phyloP scores from a whole-genome alignment of 768 basidiomycete genomes.

The Mycena sanguinolenta region DNA sequence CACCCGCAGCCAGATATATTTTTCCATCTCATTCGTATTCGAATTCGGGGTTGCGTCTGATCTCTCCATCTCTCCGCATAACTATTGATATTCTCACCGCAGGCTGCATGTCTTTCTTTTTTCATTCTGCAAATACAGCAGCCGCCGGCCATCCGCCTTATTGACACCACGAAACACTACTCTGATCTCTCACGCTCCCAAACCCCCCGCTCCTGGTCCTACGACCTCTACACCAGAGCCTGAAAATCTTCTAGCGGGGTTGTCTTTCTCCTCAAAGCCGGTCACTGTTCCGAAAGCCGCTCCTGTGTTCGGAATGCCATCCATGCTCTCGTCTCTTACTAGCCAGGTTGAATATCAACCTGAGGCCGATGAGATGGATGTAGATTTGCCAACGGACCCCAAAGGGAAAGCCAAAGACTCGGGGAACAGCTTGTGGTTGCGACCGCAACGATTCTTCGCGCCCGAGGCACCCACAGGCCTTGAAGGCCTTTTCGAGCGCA shows the following conservation, averaged over 20 bases:
- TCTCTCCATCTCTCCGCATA: slow-evolving; percentile 4
- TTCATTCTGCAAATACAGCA: slow-evolving; percentile 72
- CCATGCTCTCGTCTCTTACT: slow-evolving; percentile 56
- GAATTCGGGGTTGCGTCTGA: slow-evolving; percentile 69
- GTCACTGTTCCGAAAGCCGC: slow-evolving; percentile 54
- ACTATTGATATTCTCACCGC: slow-evolving; percentile 13
- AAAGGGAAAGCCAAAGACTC: slow-evolving; percentile 43
- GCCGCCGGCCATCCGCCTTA: slow-evolving; percentile 78
- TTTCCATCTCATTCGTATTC: slow-evolving; percentile 56
- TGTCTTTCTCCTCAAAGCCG: slow-evolving; percentile 77
- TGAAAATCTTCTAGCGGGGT: slow-evolving; percentile 68
- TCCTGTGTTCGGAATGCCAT: slow-evolving; percentile 81
- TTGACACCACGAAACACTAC: slow-evolving; percentile 66
- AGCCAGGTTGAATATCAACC: slow-evolving; percentile 37
- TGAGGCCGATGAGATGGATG: slow-evolving; percentile 69
- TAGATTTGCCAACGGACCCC: slow-evolving; percentile 77
- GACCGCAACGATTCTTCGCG: slow-evolving; percentile 82
- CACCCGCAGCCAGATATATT: slow-evolving; percentile 58
- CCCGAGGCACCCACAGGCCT: slow-evolving; percentile 85
- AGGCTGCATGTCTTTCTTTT: slow-evolving; percentile 69
- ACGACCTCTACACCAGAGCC: slow-evolving; percentile 53
- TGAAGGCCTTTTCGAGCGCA: slow-evolving; percentile 75
- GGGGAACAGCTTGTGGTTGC: slow-evolving; percentile 66
- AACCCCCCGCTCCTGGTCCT: slow-evolving; percentile 53
- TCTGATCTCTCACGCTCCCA: slow-evolving; percentile 55